Conservation (phyloP, 305 asterid genomes). For the Vinca major region DNA sequence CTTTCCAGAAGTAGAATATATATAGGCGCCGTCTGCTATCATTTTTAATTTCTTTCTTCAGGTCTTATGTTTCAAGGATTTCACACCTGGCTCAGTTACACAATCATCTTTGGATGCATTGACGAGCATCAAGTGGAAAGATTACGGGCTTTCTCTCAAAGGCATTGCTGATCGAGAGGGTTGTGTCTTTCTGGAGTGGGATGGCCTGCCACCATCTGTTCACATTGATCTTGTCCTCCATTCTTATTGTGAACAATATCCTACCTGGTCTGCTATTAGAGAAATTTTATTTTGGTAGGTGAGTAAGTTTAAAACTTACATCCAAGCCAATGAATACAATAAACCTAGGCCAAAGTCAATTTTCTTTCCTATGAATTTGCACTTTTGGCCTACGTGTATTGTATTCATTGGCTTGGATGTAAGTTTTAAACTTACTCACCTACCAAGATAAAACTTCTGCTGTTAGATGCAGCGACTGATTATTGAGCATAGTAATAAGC, state of each 20-base stretch:
- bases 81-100: constrained; percentile 50
- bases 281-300: no score
- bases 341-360: no score
- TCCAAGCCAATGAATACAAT: no score
- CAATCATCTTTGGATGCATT: constrained; percentile 58
- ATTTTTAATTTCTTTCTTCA: constrained; percentile 22
- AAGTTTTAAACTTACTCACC: no score
- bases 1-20: background rate
- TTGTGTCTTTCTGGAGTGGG: constrained; percentile 62
- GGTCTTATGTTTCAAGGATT: constrained; percentile 67
- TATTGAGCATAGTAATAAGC: background rate
- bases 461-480: background rate
- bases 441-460: no score
- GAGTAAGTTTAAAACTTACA: no score
- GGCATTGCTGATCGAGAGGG: constrained; percentile 49
- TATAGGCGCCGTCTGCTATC: background rate
- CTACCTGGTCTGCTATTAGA: constrained; percentile 16
- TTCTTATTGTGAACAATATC: constrained; percentile 56
- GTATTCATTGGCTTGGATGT: no score
- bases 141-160: constrained; percentile 54
- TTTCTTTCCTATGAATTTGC: no score
- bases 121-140: constrained; percentile 68
- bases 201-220: constrained; percentile 48
- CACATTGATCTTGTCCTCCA: constrained; percentile 68
- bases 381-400: no score